These are phyloP conservation scores for Podaxis carcinomalis DNA, from an alignment of 768 basidiomycete species.

Conservation along the genomic window DNA sequence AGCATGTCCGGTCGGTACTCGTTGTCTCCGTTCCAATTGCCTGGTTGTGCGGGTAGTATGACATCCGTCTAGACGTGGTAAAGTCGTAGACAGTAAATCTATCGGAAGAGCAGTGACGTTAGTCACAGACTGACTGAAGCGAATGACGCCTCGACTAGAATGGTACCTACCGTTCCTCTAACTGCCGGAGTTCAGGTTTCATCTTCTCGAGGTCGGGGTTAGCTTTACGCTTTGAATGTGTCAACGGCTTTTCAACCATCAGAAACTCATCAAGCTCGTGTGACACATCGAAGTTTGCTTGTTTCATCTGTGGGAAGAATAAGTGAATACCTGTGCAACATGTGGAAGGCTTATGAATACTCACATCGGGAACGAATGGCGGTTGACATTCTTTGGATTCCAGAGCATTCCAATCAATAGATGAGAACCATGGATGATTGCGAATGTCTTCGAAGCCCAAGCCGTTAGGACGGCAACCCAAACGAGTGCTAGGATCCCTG, in stretches of 20 bases:
- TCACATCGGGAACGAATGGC: conserved; percentile 88
- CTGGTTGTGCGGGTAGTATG: conserved; percentile 88
- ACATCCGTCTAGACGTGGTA: conserved; percentile 61
- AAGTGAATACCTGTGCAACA: conserved; percentile 3
- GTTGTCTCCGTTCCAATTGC: conserved; percentile 37
- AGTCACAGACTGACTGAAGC: not conserved
- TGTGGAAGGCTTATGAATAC: conserved; percentile 28
- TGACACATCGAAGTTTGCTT: conserved; percentile 96
- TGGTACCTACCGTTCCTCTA: conserved; percentile 82
- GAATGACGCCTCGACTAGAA: not conserved
- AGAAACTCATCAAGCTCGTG: conserved; percentile 97
- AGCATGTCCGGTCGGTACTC: conserved; percentile 36
- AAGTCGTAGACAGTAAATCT: conserved; percentile 93
- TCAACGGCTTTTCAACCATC: conserved; percentile 97
- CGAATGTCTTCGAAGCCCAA: conserved; percentile 77
- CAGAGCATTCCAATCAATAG: conserved; percentile 77
- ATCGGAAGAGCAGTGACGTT: conserved; percentile 5
- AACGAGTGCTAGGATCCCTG: conserved; percentile 68
- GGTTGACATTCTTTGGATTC: conserved; percentile 68
- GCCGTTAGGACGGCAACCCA: conserved; percentile 73
- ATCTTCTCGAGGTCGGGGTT: conserved; percentile 83
- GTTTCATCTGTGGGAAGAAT: conserved; percentile 63
- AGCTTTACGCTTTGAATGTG: conserved; percentile 87
- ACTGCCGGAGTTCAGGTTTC: conserved; percentile 85
- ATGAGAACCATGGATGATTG: conserved; percentile 79